phyloP scores from a whole-genome alignment of 768 basidiomycete species.

The Galerina sulciceps region DNA sequence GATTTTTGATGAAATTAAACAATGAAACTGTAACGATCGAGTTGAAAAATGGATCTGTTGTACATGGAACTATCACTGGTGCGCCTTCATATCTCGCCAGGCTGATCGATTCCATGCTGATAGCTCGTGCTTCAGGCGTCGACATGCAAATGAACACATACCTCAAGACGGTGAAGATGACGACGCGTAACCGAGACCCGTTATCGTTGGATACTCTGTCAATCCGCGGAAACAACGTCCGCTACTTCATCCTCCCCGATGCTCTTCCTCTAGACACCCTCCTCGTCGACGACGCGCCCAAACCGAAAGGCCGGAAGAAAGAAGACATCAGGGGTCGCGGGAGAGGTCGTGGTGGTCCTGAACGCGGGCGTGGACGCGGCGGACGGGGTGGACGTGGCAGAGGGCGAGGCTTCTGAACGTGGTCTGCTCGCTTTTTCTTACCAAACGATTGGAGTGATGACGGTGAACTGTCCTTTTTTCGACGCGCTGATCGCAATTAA shows the following conservation, averaged over 20 bases:
- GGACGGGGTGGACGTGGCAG: slow-evolving; percentile 56
- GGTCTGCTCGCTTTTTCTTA: background rate
- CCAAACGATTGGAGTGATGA: background rate
- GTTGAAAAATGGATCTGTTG: slow-evolving; percentile 94
- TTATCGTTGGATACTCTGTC: slow-evolving; percentile 86
- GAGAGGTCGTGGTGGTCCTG: slow-evolving; percentile 51
- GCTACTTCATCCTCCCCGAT: slow-evolving; percentile 97
- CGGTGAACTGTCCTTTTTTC: background rate
- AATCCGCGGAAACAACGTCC: slow-evolving; percentile 95
- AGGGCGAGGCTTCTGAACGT: slow-evolving; percentile 37
- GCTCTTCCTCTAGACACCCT: slow-evolving; percentile 95
- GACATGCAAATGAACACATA: slow-evolving; percentile 99
- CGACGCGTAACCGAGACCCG: slow-evolving; percentile 89
- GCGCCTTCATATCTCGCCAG: slow-evolving; percentile 25
- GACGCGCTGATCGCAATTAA: slow-evolving; percentile 2
- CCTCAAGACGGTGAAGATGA: slow-evolving; percentile 97
- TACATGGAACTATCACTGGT: slow-evolving; percentile 98
- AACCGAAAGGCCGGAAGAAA: slow-evolving; percentile 93
- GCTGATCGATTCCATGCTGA: slow-evolving; percentile 1
- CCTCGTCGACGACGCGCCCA: slow-evolving; percentile 96
- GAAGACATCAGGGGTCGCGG: slow-evolving; percentile 77
- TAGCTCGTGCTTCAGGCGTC: slow-evolving; percentile 63
- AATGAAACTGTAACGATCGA: slow-evolving; percentile 99
- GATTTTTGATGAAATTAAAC: slow-evolving; percentile 99
- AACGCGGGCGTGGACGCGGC: slow-evolving; percentile 58